phyloP scores from a whole-genome alignment of 352 stramenopile genomes.

The Pythium angustatum region DNA sequence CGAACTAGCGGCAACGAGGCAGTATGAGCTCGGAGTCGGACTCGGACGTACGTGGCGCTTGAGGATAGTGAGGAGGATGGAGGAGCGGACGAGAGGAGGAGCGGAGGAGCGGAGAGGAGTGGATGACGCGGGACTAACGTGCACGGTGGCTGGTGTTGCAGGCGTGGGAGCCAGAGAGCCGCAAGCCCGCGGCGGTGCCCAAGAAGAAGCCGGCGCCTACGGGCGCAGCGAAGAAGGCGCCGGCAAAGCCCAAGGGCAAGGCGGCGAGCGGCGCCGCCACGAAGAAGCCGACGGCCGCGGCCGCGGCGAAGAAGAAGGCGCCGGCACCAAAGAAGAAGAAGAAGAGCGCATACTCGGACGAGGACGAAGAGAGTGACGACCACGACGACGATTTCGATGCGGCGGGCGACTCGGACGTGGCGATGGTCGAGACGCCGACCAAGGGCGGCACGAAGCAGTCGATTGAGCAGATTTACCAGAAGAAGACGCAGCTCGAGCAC shows the following conservation, averaged over 20 bases:
- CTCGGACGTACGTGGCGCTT: constrained; percentile 24
- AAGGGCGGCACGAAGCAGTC: constrained; percentile 53
- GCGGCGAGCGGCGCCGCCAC: constrained; percentile 1
- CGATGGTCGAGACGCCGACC: constrained; percentile 29
- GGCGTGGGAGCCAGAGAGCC: constrained; percentile 28
- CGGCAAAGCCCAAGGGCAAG: constrained; percentile 49
- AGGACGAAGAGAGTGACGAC: constrained; percentile 37
- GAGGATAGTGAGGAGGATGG: neutral
- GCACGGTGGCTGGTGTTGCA: constrained; percentile 1
- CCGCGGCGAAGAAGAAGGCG: constrained; percentile 44
- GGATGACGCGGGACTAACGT: neutral
- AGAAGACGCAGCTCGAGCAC: constrained; percentile 98
- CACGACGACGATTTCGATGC: constrained; percentile 34
- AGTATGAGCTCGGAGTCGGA: constrained; percentile 26
- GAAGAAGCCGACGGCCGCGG: constrained; percentile 19
- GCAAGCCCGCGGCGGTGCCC: constrained; percentile 24
- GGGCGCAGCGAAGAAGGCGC: constrained; percentile 30
- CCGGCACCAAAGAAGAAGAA: constrained; percentile 56
- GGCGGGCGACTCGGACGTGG: constrained; percentile 19
- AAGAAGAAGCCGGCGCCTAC: constrained; percentile 30
- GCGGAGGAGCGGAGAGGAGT: neutral
- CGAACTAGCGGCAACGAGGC: neutral
- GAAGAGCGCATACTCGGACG: constrained; percentile 45
- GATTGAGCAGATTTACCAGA: constrained; percentile 95
- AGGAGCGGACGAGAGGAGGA: neutral